These are phyloP conservation scores for Pythium coloratum DNA, from an alignment of 352 stramenopile species.

Conservation along the genomic window DNA sequence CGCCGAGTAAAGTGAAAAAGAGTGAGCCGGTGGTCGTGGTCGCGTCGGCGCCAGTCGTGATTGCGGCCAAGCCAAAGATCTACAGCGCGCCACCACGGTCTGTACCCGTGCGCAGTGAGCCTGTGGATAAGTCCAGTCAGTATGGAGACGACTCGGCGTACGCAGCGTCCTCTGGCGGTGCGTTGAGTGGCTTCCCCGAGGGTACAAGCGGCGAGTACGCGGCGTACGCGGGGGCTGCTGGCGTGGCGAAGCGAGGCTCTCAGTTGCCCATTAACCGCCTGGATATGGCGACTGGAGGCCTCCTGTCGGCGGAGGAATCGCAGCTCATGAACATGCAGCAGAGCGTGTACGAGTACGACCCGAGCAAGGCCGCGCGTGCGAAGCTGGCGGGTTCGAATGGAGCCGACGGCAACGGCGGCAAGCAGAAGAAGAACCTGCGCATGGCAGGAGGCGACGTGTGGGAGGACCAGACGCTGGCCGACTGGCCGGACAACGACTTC, in stretches of 20 bases:
- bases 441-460: conserved; percentile 88
- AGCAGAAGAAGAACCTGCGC: conserved; percentile 59
- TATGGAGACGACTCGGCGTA: neutral
- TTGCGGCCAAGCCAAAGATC: conserved; percentile 50
- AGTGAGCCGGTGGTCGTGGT: conserved; percentile 13
- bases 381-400: neutral
- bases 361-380: conserved; percentile 36
- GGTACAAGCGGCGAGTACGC: conserved; percentile 54
- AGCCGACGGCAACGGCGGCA: conserved; percentile 16
- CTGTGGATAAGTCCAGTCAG: neutral
- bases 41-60: conserved; percentile 13
- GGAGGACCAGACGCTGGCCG: conserved; percentile 89
- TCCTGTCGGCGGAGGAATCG: conserved; percentile 70
- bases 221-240: conserved; percentile 19
- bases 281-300: conserved; percentile 68
- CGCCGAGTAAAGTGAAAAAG: conserved; percentile 38
- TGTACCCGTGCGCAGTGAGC: conserved; percentile 29
- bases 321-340: conserved; percentile 83
- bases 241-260: neutral
- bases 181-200: conserved; percentile 64
- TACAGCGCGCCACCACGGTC: conserved; percentile 74
- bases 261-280: conserved; percentile 43
- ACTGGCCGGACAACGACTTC: conserved; percentile 97
- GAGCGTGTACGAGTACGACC: conserved; percentile 84
- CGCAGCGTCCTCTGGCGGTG: conserved; percentile 10